phyloP scores from a whole-genome alignment of 306 rosid genomes.

The Acacia crassicarpa region DNA sequence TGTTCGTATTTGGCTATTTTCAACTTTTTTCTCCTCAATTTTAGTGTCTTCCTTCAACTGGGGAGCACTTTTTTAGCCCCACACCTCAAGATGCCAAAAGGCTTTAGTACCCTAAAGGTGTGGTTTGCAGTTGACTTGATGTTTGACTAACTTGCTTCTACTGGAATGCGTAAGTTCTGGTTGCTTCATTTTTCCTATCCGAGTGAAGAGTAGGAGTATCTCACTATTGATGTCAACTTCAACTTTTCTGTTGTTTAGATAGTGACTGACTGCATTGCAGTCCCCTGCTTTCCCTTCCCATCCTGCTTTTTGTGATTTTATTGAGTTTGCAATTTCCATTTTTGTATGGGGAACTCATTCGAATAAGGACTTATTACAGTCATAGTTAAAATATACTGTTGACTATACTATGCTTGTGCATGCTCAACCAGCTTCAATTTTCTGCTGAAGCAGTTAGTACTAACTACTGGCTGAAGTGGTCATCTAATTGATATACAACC shows the following conservation, averaged over 20 bases:
- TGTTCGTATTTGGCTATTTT: background rate
- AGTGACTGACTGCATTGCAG: background rate
- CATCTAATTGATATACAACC: background rate
- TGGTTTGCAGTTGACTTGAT: background rate
- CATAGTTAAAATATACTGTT: background rate
- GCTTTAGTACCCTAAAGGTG: background rate
- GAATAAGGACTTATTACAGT: background rate
- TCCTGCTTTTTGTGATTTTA: background rate
- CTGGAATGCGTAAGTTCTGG: background rate
- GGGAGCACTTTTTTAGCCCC: background rate
- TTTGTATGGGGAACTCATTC: background rate
- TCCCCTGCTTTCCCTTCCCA: background rate
- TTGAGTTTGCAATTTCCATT: background rate
- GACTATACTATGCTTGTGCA: background rate
- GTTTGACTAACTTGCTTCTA: background rate
- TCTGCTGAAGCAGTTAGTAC: background rate
- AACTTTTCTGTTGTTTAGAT: background rate
- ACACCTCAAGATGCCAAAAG: background rate
- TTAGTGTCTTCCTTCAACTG: background rate
- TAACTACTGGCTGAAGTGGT: background rate
- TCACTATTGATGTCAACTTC: background rate
- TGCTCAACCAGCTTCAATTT: background rate
- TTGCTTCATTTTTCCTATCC: background rate
- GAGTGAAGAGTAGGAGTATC: background rate
- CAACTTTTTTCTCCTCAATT: background rate